These are phyloP conservation scores for Xylaria sp. DNA, from an alignment of 2,329 filamentous ascomycete genomes.

Conservation along the genomic window DNA sequence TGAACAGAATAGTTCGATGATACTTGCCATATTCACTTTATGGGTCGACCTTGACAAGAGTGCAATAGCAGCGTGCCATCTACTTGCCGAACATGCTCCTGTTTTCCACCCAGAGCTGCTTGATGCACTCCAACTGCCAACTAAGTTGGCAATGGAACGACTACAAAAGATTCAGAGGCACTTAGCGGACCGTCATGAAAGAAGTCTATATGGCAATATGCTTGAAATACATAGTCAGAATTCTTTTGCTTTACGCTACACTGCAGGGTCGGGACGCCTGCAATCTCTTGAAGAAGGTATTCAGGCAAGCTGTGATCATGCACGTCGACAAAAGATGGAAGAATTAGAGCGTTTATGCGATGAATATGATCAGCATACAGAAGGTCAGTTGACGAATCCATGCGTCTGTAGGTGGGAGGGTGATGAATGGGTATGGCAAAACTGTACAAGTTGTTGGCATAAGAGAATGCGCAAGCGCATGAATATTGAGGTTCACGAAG, in stretches of 20 bases:
- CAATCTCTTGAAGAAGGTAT: constrained; percentile 37
- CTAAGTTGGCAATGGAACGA: constrained; percentile 58
- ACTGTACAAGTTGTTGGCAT: constrained; percentile 59
- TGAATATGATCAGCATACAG: constrained; percentile 49
- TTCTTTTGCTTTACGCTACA: constrained; percentile 60
- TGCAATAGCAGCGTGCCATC: constrained; percentile 55
- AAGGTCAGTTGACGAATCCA: constrained; percentile 38
- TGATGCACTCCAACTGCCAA: constrained; percentile 64
- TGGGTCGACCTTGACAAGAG: constrained; percentile 67
- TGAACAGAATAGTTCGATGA: constrained; percentile 61
- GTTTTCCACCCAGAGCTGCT: constrained; percentile 61
- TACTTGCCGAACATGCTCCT: constrained; percentile 63
- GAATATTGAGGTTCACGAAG: constrained; percentile 59
- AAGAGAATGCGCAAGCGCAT: constrained; percentile 52
- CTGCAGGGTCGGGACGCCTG: constrained; percentile 49
- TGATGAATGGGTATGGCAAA: constrained; percentile 22
- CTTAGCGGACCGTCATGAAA: constrained; percentile 52
- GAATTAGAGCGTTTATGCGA: constrained; percentile 32
- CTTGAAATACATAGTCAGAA: constrained; percentile 55
- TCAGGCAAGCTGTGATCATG: constrained; percentile 33
- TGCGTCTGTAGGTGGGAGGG: constrained; percentile 49
- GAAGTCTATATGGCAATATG: constrained; percentile 52
- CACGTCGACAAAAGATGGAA: constrained; percentile 28
- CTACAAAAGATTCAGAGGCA: constrained; percentile 62
- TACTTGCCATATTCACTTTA: constrained; percentile 65